Percentiles rank a stretch among this genome's conserved stretches.
Conservation (phyloP, 2,329 filamentous ascomycete species). For the Cytospora schulzeri region DNA sequence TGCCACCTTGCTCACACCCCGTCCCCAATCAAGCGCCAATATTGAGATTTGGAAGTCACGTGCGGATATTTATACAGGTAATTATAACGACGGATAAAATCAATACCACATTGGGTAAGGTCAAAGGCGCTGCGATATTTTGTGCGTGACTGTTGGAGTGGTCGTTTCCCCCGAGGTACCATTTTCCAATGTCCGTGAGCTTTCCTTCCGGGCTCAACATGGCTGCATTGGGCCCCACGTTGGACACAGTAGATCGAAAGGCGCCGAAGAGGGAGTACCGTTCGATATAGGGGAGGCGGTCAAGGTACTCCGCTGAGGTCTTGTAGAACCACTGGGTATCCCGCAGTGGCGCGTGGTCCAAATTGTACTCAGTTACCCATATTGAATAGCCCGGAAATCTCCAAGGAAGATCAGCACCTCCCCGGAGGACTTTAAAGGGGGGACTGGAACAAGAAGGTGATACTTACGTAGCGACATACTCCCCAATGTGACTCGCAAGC, state of each 20-base stretch:
- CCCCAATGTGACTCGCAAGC: constrained; percentile 66
- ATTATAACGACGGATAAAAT: not conserved
- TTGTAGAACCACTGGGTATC: constrained; percentile 70
- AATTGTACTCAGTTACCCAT: constrained; percentile 81
- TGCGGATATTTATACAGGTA: not conserved
- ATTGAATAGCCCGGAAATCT: constrained; percentile 64
- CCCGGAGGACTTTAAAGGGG: no score
- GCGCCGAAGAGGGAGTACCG: constrained; percentile 77
- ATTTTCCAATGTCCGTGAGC: constrained; percentile 74
- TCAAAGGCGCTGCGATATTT: constrained; percentile 1
- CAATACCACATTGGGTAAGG: not conserved
- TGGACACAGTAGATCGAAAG: constrained; percentile 70
- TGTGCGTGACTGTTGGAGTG: constrained; percentile 43
- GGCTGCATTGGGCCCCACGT: constrained; percentile 72
- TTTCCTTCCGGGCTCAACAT: constrained; percentile 70
- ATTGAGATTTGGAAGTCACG: not conserved
- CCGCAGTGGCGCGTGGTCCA: constrained; percentile 56
- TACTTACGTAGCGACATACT: constrained; percentile 51
- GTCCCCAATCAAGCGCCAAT: not conserved
- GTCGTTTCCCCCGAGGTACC: constrained; percentile 66
- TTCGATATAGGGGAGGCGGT: constrained; percentile 61
- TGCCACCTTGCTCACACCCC: no score
- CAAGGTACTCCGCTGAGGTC: constrained; percentile 65
- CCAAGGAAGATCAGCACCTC: not conserved
- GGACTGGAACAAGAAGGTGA: constrained; percentile 29